phyloP scores from a whole-genome alignment of 371 early-diverging fungal genomes.

The Globomyces sp. region DNA sequence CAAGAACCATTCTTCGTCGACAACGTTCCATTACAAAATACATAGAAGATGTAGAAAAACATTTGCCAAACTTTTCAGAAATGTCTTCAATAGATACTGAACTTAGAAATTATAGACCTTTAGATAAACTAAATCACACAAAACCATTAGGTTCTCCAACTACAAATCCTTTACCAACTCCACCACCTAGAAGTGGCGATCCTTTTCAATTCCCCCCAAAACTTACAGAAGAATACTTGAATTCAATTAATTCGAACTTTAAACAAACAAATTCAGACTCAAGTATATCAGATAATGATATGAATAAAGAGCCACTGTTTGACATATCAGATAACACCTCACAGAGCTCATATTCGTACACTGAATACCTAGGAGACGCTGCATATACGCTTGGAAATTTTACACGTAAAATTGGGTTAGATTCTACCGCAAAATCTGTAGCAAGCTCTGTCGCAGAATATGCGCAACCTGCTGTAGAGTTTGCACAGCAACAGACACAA shows the following conservation, averaged over 20 bases:
- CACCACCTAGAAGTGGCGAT: too few relatives aligned
- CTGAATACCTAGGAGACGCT: conserved; percentile 10
- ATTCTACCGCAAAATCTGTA: conserved; percentile 11
- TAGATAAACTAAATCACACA: too few relatives aligned
- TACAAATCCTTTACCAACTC: too few relatives aligned
- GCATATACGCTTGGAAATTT: conserved; percentile 13
- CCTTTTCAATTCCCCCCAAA: too few relatives aligned
- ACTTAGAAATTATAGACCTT: too few relatives aligned
- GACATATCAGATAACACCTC: conserved; percentile 7
- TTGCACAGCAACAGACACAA: conserved; percentile 16
- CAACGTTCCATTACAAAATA: conserved; percentile 12
- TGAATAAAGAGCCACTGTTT: background rate
- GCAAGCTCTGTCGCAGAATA: conserved; percentile 14
- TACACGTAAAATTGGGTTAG: conserved; percentile 6
- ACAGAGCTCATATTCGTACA: background rate
- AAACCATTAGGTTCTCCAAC: too few relatives aligned
- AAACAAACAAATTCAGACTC: background rate
- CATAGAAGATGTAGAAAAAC: conserved; percentile 16
- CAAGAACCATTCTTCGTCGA: background rate
- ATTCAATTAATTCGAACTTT: background rate
- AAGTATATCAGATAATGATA: conserved; percentile 1
- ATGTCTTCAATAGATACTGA: background rate
- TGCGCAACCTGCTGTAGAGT: conserved; percentile 15
- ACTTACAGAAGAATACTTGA: too few relatives aligned
- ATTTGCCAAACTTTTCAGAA: conserved; percentile 5